A percentile compares a stretch with the other conserved stretches of the same genome.
phyloP scores from a whole-genome alignment of 352 stramenopile species.

The Pythium aphanidermatum region DNA sequence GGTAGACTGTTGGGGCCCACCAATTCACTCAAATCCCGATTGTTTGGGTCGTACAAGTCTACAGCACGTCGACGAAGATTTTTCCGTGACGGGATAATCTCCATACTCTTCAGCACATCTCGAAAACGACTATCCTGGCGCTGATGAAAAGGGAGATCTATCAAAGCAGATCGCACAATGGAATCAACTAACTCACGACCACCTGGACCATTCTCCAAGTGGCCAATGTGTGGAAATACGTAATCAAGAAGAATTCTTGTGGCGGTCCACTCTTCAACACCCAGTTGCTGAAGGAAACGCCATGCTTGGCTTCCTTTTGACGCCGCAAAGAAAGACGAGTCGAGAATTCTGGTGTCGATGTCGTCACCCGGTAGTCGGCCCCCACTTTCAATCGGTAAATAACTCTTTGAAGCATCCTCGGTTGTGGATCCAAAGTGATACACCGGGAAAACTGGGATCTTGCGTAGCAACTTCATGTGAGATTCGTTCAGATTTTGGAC shows the following conservation, averaged over 20 bases:
- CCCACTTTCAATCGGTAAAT: conserved; percentile 5
- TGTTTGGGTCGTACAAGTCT: conserved; percentile 68
- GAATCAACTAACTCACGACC: conserved; percentile 32
- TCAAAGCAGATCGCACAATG: conserved; percentile 38
- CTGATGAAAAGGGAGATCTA: conserved; percentile 47
- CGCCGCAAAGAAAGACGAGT: conserved; percentile 41
- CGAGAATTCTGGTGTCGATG: conserved; percentile 38
- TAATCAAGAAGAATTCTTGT: conserved; percentile 52
- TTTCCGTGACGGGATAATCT: conserved; percentile 54
- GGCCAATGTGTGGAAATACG: conserved; percentile 45
- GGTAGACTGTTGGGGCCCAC: conserved; percentile 65
- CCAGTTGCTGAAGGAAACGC: conserved; percentile 40
- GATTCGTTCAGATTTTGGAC: background rate
- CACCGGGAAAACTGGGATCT: conserved; percentile 17
- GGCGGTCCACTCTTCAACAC: conserved; percentile 49
- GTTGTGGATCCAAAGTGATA: too few species aligned
- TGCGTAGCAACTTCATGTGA: conserved; percentile 4
- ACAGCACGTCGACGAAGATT: conserved; percentile 36
- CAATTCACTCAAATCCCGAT: conserved; percentile 50
- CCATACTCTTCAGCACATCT: conserved; percentile 26
- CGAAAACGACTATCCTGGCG: conserved; percentile 44
- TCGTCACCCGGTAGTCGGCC: conserved; percentile 34
- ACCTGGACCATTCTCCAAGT: conserved; percentile 25
- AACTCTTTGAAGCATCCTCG: too few species aligned
- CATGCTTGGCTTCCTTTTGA: conserved; percentile 24